Percentiles rank a stretch among this genome's conserved stretches.
Evolutionary conservation across 2,329 filamentous ascomycete species (phyloP).

Genomic region (Grosmannia clavigera): DNA sequence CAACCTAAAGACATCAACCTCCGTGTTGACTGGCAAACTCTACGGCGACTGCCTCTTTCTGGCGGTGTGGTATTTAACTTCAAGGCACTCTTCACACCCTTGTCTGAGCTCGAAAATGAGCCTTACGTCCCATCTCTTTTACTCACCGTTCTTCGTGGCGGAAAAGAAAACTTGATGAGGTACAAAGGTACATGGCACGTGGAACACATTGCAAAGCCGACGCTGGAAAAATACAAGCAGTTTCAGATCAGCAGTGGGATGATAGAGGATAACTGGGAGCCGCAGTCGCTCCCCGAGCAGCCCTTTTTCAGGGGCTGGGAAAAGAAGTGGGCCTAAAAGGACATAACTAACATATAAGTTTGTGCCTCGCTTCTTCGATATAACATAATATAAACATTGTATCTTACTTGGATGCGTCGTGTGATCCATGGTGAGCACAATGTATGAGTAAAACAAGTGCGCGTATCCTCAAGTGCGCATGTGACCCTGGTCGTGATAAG

Average conservation of each 20-base stretch:
- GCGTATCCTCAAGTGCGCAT: neutral
- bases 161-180: constrained; percentile 19
- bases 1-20: constrained; percentile 47
- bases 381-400: neutral
- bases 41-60: constrained; percentile 65
- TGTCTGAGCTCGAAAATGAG: constrained; percentile 58
- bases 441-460: neutral
- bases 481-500: neutral
- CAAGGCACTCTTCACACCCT: constrained; percentile 70
- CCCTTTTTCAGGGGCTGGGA: constrained; percentile 5
- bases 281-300: neutral
- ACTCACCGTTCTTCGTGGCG: constrained; percentile 55
- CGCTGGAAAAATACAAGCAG: neutral
- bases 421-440: neutral
- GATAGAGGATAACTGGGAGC: neutral
- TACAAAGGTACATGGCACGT: constrained; percentile 6
- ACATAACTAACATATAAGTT: neutral
- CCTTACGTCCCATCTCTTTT: constrained; percentile 59
- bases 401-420: neutral
- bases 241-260: constrained; percentile 1
- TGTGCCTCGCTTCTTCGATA: neutral
- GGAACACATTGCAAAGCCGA: neutral
- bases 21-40: constrained; percentile 79
- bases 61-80: constrained; percentile 76
- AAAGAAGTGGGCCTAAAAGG: neutral